These are phyloP conservation scores for Acidomyces sp. DNA, from an alignment of 495 filamentous ascomycete species.

Conservation along the genomic window DNA sequence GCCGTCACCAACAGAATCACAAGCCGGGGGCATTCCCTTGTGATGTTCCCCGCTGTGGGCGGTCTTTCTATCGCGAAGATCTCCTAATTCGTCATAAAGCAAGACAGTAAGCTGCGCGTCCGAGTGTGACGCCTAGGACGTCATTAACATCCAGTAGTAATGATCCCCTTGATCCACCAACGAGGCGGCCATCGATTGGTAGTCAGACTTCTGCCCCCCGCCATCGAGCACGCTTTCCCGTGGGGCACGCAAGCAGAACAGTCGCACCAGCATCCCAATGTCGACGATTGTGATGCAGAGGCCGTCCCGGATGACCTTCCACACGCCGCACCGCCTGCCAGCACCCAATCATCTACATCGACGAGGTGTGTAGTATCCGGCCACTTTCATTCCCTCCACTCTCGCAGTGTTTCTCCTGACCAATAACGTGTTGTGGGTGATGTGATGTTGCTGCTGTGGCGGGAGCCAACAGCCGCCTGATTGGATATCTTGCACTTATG, in stretches of 20 bases:
- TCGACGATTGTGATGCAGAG: neutral
- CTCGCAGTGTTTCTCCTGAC: conserved; percentile 11
- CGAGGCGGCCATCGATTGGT: conserved; percentile 5
- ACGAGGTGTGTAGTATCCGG: conserved; percentile 13
- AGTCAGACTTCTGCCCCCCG: conserved; percentile 10
- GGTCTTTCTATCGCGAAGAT: conserved; percentile 58
- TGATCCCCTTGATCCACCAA: conserved; percentile 13
- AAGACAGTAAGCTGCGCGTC: conserved; percentile 53
- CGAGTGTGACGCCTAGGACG: too few relatives aligned
- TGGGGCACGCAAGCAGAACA: neutral
- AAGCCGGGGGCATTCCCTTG: conserved; percentile 56
- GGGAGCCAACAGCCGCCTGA: too few relatives aligned
- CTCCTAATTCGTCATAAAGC: conserved; percentile 67
- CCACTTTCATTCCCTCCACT: too few relatives aligned
- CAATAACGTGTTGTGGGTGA: conserved; percentile 2
- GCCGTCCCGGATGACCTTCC: neutral
- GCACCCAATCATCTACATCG: neutral
- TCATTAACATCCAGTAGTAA: conserved; percentile 13
- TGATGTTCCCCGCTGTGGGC: conserved; percentile 47
- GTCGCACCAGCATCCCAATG: neutral
- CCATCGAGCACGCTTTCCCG: neutral
- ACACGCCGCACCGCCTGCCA: neutral
- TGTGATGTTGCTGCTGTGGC: neutral
- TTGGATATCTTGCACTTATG: too few relatives aligned
- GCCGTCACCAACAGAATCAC: conserved; percentile 82